Percentiles rank a stretch among this genome's conserved stretches.
These are phyloP conservation scores for Chrysochromulina parva DNA, from an alignment of 78 protist genomes.

Conservation along the genomic window DNA sequence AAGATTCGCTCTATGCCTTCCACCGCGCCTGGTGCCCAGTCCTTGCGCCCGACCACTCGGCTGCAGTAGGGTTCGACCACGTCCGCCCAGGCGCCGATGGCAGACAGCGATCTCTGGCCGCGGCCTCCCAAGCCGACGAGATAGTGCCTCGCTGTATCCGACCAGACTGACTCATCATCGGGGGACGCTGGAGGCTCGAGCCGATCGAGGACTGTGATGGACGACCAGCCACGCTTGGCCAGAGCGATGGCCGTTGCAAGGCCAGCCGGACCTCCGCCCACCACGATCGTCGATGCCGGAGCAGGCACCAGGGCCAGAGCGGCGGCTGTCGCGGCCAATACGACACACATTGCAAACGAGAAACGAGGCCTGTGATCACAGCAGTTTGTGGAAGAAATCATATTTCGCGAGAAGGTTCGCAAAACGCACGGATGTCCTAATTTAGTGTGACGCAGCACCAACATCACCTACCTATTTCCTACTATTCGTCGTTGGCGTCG, in stretches of 20 bases:
- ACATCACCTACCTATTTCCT: no score
- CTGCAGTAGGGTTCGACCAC: background rate
- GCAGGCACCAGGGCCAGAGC: no score
- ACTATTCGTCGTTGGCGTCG: no score
- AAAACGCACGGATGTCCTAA: no score
- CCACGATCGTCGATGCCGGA: background rate
- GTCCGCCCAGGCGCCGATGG: slow-evolving; percentile 18
- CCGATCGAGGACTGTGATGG: slow-evolving; percentile 20
- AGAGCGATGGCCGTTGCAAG: slow-evolving; percentile 51
- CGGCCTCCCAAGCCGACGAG: slow-evolving; percentile 38
- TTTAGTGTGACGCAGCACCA: no score
- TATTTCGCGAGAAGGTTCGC: no score
- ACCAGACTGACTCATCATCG: background rate
- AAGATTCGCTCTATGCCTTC: slow-evolving; percentile 1
- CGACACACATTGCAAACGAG: no score
- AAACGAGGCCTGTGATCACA: no score
- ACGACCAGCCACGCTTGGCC: slow-evolving; percentile 21
- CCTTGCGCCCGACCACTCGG: slow-evolving; percentile 19
- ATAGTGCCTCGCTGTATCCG: background rate
- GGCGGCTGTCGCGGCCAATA: no score
- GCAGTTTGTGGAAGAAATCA: no score
- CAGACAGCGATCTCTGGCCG: slow-evolving; percentile 17
- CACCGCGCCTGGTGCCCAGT: slow-evolving; percentile 41
- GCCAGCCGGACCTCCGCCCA: slow-evolving; percentile 53
- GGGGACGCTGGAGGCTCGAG: slow-evolving; percentile 10